A percentile compares a stretch with the other conserved stretches of the same genome.
phyloP scores from a whole-genome alignment of 163 green algal genomes.

The Coccomyxa subellipsoidea region DNA sequence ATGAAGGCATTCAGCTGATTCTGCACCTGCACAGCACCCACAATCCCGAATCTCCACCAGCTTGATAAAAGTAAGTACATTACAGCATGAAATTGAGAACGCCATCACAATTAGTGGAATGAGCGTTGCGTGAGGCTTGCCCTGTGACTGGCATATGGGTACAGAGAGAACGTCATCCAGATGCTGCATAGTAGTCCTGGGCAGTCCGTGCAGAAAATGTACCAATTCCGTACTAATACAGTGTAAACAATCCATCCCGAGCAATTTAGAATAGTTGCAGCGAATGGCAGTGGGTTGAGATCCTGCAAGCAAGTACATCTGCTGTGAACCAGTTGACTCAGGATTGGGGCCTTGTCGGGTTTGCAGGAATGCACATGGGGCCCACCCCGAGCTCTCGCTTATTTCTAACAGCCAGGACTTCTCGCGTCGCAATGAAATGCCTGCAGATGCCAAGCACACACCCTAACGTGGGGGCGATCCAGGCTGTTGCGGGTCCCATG shows the following conservation, averaged over 20 bases:
- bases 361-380: not conserved
- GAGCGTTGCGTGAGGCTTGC: not conserved
- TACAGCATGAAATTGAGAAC: too few relatives aligned
- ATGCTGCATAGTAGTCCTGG: slow-evolving; percentile 16
- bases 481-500: not conserved
- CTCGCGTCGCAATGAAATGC: not conserved
- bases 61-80: too few relatives aligned
- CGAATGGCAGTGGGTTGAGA: slow-evolving; percentile 17
- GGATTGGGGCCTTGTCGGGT: not conserved
- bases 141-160: slow-evolving; percentile 1
- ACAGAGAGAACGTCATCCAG: slow-evolving; percentile 23
- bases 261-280: slow-evolving; percentile 19
- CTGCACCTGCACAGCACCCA: slow-evolving; percentile 15
- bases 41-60: too few relatives aligned
- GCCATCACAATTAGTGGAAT: not conserved
- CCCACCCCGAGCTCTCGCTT: not conserved
- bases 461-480: not conserved
- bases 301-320: slow-evolving; percentile 9
- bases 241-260: slow-evolving; percentile 22
- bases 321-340: not conserved
- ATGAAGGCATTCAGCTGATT: slow-evolving; percentile 18
- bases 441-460: not conserved
- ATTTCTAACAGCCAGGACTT: not conserved
- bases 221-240: slow-evolving; percentile 18
- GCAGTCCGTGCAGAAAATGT: slow-evolving; percentile 13